A percentile compares a stretch with the other conserved stretches of the same genome.
Evolutionary conservation across 108 stramenopile genomes (phyloP).

Genomic region (Mediolabrus comicus): DNA sequence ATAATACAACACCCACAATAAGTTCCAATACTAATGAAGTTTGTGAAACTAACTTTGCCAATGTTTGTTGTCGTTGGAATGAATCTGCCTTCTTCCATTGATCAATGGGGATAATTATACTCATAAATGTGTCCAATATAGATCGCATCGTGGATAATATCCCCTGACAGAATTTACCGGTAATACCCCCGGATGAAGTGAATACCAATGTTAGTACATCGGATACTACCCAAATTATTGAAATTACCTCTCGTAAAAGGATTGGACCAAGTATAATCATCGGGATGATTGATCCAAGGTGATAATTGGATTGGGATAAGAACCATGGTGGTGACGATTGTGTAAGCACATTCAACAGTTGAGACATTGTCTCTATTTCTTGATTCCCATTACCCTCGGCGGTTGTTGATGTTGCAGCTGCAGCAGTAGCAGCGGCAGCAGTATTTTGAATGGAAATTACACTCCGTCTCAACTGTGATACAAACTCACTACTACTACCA

Average conservation of each 20-base stretch:
- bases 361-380: neutral
- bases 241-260: constrained; percentile 67
- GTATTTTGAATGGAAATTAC: constrained; percentile 27
- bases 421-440: neutral
- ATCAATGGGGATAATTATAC: constrained; percentile 52
- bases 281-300: constrained; percentile 17
- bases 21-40: constrained; percentile 63
- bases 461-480: constrained; percentile 8
- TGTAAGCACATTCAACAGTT: constrained; percentile 14
- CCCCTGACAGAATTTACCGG: constrained; percentile 11
- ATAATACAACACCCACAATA: constrained; percentile 51
- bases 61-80: constrained; percentile 59
- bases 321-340: constrained; percentile 41
- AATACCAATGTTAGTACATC: constrained; percentile 50
- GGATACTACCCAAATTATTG: constrained; percentile 58
- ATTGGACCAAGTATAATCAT: constrained; percentile 57
- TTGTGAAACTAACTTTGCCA: constrained; percentile 65
- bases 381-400: neutral
- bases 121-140: constrained; percentile 69
- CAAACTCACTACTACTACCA: constrained; percentile 42
- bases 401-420: neutral
- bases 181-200: constrained; percentile 34
- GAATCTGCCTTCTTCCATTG: constrained; percentile 71
- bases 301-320: constrained; percentile 15
- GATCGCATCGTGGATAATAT: constrained; percentile 29